Evolutionary conservation across 2,329 filamentous ascomycete genomes (phyloP).

Genomic region (Geosmithia flava): DNA sequence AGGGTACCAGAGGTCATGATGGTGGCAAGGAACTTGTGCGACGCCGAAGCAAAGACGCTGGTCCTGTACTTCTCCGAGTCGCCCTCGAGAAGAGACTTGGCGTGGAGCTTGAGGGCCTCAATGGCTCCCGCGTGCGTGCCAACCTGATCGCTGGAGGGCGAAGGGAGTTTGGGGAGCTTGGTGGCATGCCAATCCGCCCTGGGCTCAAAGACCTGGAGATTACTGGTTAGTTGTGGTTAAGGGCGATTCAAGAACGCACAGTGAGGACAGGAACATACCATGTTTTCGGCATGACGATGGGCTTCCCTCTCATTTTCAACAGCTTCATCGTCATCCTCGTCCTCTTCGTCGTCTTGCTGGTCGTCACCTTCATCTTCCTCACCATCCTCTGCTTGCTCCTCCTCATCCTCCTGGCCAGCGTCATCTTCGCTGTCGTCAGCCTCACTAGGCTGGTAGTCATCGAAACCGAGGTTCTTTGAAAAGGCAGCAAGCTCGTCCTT

Average conservation of each 20-base stretch:
- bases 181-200: constrained; percentile 44
- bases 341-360: constrained; percentile 17
- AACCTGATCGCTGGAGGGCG: constrained; percentile 29
- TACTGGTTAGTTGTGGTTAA: constrained; percentile 20
- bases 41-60: constrained; percentile 67
- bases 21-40: constrained; percentile 90
- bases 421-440: constrained; percentile 23
- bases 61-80: constrained; percentile 67
- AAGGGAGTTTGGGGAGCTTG: constrained; percentile 28
- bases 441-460: constrained; percentile 18
- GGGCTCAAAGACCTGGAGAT: constrained; percentile 39
- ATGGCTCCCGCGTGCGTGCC: constrained; percentile 29
- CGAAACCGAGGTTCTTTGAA: constrained; percentile 25
- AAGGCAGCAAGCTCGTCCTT: constrained; percentile 22
- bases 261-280: constrained; percentile 15
- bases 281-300: constrained; percentile 14
- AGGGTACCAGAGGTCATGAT: constrained; percentile 96
- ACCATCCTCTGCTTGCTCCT: constrained; percentile 17
- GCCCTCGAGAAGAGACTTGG: constrained; percentile 59
- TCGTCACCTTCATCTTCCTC: constrained; percentile 17
- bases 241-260: constrained; percentile 2
- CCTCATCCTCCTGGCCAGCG: constrained; percentile 13
- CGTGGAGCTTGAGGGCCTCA: constrained; percentile 52
- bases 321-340: constrained; percentile 14
- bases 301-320: constrained; percentile 6